phyloP scores from a whole-genome alignment of 1,139 yeast species.

The Hanseniaspora uvarum region DNA sequence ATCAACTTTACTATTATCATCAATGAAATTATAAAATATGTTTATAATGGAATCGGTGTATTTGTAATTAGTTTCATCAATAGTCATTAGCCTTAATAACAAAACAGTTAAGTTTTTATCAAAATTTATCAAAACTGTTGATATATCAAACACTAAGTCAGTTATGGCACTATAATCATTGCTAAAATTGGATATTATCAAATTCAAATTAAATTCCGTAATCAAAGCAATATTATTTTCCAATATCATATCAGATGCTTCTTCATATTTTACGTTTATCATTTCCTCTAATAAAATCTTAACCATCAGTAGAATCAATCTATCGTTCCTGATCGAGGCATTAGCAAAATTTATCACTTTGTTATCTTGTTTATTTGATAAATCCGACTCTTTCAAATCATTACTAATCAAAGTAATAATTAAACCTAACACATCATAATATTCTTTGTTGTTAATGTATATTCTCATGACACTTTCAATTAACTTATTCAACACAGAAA shows the following conservation, averaged over 20 bases:
- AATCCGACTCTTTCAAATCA: background rate
- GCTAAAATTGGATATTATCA: background rate
- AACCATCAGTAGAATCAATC: conserved; percentile 30
- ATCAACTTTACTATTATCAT: conserved; percentile 28
- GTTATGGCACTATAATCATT: background rate
- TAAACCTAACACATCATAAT: background rate
- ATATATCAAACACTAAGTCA: background rate
- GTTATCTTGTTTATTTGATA: background rate
- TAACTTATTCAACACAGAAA: background rate
- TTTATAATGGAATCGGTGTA: conserved; percentile 26
- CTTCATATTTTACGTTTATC: background rate
- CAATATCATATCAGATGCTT: background rate
- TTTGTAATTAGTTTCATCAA: conserved; percentile 23
- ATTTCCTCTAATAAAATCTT: conserved; percentile 24
- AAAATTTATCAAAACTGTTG: background rate
- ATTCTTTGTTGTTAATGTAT: background rate
- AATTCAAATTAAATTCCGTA: background rate
- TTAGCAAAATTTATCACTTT: background rate
- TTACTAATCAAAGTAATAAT: background rate
- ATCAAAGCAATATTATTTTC: background rate
- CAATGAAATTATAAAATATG: conserved; percentile 21
- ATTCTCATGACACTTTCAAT: background rate
- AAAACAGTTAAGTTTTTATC: background rate
- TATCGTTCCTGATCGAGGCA: background rate
- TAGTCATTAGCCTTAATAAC: conserved; percentile 23